phyloP scores from a whole-genome alignment of 805 yeast species.

The Cyberlindnera subsufficiens region DNA sequence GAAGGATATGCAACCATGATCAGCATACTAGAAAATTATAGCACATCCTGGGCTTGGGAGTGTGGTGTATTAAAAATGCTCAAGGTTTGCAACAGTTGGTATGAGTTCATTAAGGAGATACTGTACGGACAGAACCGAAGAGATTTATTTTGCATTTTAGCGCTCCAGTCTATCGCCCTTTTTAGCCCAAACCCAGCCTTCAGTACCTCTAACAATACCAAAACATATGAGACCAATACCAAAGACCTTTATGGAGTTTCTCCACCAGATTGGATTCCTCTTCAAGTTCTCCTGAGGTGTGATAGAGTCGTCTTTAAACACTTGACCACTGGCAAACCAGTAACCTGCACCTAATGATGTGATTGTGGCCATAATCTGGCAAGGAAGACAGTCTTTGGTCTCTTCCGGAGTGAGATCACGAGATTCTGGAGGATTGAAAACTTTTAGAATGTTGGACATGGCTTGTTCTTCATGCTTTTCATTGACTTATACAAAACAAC shows the following conservation, averaged over 20 bases:
- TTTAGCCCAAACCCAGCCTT: conserved; percentile 53
- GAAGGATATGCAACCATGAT: too few species aligned
- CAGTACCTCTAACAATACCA: conserved; percentile 60
- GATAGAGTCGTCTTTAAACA: conserved; percentile 40
- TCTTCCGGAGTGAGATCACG: conserved; percentile 32
- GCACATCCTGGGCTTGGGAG: too few species aligned
- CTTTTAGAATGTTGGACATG: conserved; percentile 23
- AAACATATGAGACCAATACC: conserved; percentile 51
- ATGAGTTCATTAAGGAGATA: too few species aligned
- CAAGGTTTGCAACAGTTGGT: too few species aligned
- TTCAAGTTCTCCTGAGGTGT: conserved; percentile 26
- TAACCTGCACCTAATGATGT: conserved; percentile 56
- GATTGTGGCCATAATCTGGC: conserved; percentile 60
- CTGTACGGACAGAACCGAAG: too few species aligned
- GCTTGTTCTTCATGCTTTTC: background rate
- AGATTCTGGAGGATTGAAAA: conserved; percentile 22
- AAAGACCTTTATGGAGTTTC: conserved; percentile 39
- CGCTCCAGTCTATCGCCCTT: conserved; percentile 22
- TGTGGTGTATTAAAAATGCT: too few species aligned
- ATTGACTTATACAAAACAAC: background rate
- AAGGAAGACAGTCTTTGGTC: conserved; percentile 54
- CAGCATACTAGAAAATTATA: too few species aligned
- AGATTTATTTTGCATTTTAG: too few species aligned
- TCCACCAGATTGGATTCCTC: conserved; percentile 59
- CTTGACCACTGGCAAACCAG: conserved; percentile 52